Percentiles rank a stretch among this genome's conserved stretches.
Conservation (phyloP, 257 asterid genomes). For the Ilex aquifolium region DNA sequence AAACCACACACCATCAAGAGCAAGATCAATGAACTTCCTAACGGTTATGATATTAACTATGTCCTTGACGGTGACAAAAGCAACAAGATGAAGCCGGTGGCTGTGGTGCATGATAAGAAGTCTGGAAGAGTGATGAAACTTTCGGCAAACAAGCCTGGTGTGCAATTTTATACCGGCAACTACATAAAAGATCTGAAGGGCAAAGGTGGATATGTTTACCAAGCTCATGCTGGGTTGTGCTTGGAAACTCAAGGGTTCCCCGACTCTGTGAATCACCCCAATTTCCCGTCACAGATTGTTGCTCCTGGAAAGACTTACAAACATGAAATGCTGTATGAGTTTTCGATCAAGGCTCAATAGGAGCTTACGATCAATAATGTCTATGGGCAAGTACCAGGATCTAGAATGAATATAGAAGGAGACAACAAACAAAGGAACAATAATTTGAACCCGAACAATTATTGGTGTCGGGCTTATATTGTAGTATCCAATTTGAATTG, state of each 20-base stretch:
- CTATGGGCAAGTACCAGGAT: no score
- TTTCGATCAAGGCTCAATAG: no score
- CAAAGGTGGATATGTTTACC: slow-evolving; percentile 15
- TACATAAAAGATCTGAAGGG: slow-evolving; percentile 8
- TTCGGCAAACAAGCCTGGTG: slow-evolving; percentile 10
- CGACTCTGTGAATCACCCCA: slow-evolving; percentile 20
- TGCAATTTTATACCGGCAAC: slow-evolving; percentile 16
- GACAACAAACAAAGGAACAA: no score
- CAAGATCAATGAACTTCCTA: slow-evolving; percentile 39
- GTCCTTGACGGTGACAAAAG: not conserved
- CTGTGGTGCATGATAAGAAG: slow-evolving; percentile 1
- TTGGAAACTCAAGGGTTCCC: slow-evolving; percentile 21
- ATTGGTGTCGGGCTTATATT: no score
- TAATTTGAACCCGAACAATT: no score
- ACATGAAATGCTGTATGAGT: slow-evolving; percentile 24
- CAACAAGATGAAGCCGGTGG: slow-evolving; percentile 8
- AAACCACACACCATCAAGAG: slow-evolving; percentile 35
- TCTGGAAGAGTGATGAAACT: slow-evolving; percentile 16
- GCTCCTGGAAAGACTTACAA: slow-evolving; percentile 10
- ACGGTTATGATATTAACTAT: slow-evolving; percentile 11
- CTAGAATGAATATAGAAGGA: no score
- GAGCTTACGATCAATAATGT: no score
- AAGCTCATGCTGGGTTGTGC: slow-evolving; percentile 10
- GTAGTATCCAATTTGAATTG: slow-evolving; percentile 20
- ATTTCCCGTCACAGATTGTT: slow-evolving; percentile 12